Conservation (phyloP, 129 eudicot species). For the Sambucus nigra region DNA sequence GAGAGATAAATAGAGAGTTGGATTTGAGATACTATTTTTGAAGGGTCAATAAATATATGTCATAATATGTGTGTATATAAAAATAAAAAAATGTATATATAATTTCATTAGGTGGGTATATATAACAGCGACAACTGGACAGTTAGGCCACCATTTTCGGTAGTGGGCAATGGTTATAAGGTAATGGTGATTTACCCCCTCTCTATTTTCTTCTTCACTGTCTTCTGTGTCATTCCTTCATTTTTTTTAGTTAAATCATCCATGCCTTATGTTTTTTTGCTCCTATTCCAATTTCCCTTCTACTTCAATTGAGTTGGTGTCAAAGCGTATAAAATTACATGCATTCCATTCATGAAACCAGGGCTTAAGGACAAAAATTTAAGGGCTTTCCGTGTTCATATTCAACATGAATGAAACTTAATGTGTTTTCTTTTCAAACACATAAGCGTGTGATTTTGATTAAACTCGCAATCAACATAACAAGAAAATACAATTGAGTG, state of each 20-base stretch:
- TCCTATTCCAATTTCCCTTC: not conserved
- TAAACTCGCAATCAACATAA: no score
- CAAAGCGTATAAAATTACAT: no score
- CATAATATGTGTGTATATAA: not conserved
- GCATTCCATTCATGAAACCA: no score
- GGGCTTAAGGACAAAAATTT: no score
- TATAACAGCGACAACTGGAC: not conserved
- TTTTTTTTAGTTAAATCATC: not conserved
- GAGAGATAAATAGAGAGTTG: conserved; percentile 3
- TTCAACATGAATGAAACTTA: no score
- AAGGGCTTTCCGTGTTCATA: no score
- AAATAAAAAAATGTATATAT: not conserved
- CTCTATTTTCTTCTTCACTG: no score
- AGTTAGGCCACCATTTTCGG: conserved; percentile 25
- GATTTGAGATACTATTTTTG: conserved; percentile 17
- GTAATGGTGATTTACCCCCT: conserved; percentile 12
- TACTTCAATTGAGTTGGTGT: no score
- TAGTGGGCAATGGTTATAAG: not conserved
- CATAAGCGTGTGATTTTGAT: no score
- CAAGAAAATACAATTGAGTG: no score
- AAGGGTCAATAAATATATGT: not conserved
- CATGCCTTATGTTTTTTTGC: not conserved
- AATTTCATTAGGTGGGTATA: no score
- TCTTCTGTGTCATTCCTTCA: not conserved
- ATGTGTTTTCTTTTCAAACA: no score